These are phyloP conservation scores for Trebouxia sp. DNA, from an alignment of 139 green algal species.

Conservation along the genomic window DNA sequence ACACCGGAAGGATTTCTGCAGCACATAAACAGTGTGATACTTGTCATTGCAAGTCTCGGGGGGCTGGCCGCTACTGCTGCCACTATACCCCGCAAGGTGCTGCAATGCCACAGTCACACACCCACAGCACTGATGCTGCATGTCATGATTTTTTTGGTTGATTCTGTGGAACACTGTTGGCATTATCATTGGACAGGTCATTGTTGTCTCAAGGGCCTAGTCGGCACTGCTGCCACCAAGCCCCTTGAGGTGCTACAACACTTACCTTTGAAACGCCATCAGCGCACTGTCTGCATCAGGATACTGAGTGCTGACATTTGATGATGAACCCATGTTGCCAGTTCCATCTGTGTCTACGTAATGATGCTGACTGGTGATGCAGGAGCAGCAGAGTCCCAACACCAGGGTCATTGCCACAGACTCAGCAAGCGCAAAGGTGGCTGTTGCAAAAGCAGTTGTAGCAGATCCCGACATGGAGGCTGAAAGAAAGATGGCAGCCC, in stretches of 20 bases:
- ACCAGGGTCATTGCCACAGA: slow-evolving; percentile 12
- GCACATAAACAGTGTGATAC: too few species aligned
- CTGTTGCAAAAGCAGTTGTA: slow-evolving; percentile 10
- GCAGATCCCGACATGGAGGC: slow-evolving; percentile 29
- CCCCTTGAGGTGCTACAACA: slow-evolving; percentile 36
- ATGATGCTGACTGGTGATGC: neutral
- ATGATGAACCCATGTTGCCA: too few species aligned
- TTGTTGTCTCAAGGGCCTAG: neutral
- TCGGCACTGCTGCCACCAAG: neutral
- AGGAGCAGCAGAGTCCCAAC: slow-evolving; percentile 29
- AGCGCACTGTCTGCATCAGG: too few species aligned
- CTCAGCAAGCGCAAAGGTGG: slow-evolving; percentile 22
- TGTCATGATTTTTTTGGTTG: too few species aligned
- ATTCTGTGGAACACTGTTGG: too few species aligned
- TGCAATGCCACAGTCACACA: neutral
- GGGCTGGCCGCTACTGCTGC: neutral
- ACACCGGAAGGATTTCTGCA: too few species aligned
- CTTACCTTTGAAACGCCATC: too few species aligned
- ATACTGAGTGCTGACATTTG: too few species aligned
- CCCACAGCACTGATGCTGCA: too few species aligned
- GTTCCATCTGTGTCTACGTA: neutral
- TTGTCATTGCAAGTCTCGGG: too few species aligned
- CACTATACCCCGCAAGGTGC: slow-evolving; percentile 26
- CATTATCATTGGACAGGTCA: too few species aligned
- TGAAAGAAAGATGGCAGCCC: slow-evolving; percentile 80